Conservation (phyloP, 345 rosid genomes). For the Lepidium sativum region DNA sequence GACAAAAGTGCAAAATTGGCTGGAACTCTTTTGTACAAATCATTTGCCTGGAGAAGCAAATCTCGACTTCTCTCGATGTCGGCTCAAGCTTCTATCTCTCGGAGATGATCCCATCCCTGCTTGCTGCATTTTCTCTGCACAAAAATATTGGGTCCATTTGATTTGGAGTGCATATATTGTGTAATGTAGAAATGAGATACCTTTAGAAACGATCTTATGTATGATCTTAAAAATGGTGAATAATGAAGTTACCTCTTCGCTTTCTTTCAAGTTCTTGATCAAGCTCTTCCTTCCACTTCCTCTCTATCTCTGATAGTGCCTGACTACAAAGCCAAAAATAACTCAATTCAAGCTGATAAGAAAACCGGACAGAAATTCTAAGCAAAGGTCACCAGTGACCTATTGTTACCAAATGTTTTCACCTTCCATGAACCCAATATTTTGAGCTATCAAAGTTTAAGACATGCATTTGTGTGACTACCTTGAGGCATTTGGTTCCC, state of each 20-base stretch:
- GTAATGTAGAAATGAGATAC: neutral
- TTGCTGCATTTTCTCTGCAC: conserved; percentile 77
- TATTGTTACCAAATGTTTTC: neutral
- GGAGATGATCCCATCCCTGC: conserved; percentile 66
- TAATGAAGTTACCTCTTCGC: conserved; percentile 48
- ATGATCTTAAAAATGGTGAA: neutral
- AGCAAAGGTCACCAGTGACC: neutral
- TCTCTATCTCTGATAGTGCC: conserved; percentile 55
- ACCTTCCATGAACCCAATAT: neutral
- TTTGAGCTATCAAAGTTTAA: neutral
- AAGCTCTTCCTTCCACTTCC: conserved; percentile 92
- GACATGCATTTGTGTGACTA: neutral
- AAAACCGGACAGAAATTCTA: neutral
- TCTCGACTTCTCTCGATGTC: conserved; percentile 74
- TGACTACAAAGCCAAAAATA: conserved; percentile 28
- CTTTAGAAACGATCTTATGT: neutral
- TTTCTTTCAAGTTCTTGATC: conserved; percentile 83
- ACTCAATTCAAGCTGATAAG: conserved; percentile 6
- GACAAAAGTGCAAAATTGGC: conserved; percentile 8
- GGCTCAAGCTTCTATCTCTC: conserved; percentile 50
- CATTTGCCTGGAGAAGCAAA: conserved; percentile 84
- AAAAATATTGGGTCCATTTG: too few species aligned
- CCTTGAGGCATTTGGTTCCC: neutral
- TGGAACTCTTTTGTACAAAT: conserved; percentile 3
- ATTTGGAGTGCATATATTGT: neutral